Evolutionary conservation across 2,329 filamentous ascomycete species (phyloP).

Genomic region (Fusarium chaquense): DNA sequence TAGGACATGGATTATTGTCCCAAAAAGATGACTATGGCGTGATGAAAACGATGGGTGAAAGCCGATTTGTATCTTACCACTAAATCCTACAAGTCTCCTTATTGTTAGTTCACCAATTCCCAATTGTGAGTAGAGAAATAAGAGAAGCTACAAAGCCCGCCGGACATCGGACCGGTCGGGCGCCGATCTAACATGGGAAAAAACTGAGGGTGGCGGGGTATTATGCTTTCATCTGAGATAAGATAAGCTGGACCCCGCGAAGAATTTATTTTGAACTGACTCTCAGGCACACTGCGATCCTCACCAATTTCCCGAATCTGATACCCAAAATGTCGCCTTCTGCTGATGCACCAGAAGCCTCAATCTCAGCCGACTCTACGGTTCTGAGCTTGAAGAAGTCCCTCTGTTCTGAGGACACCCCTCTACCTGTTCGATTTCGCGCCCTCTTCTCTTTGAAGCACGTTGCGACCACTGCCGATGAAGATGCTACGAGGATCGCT

Average conservation of each 20-base stretch:
- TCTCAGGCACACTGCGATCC: constrained; percentile 24
- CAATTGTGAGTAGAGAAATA: not conserved
- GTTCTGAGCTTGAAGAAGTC: constrained; percentile 77
- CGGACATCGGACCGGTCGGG: constrained; percentile 20
- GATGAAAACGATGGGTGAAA: not conserved
- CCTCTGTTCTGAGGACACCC: constrained; percentile 81
- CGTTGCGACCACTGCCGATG: constrained; percentile 76
- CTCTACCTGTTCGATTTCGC: constrained; percentile 90
- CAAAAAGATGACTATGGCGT: not conserved
- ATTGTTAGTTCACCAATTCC: not conserved
- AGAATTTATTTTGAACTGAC: constrained; percentile 51
- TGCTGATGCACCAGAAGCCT: constrained; percentile 38
- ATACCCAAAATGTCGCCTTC: constrained; percentile 46
- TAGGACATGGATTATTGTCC: not conserved
- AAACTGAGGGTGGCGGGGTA: constrained; percentile 31
- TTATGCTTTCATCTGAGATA: constrained; percentile 37
- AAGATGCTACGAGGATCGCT: constrained; percentile 66
- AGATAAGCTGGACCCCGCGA: constrained; percentile 50
- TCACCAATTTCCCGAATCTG: constrained; percentile 18
- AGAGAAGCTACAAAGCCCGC: not conserved
- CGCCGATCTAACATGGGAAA: not conserved
- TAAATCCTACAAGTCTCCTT: not conserved
- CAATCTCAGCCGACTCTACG: constrained; percentile 55
- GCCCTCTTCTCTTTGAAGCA: constrained; percentile 98
- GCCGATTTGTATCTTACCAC: not conserved